Conservation (phyloP, 345 rosid species). For the Linum usitatissimum region DNA sequence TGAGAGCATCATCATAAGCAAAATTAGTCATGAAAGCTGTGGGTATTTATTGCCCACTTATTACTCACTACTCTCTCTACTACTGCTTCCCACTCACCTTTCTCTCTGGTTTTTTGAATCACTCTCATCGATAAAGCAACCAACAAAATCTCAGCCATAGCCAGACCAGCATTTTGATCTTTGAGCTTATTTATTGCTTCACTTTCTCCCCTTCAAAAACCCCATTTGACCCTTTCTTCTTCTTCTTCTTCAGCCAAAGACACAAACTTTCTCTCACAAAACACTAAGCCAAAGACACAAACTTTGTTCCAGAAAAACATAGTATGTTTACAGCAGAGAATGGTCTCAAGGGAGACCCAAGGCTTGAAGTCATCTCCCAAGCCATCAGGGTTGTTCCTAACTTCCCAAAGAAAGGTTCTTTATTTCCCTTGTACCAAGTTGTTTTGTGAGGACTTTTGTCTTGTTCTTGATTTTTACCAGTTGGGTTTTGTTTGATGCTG, state of each 20-base stretch:
- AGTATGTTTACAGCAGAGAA: conserved; percentile 68
- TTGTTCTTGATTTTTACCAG: background rate
- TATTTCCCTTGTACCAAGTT: background rate
- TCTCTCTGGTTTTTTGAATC: background rate
- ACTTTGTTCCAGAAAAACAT: background rate
- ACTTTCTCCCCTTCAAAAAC: background rate
- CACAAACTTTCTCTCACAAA: background rate
- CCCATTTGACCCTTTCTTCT: background rate
- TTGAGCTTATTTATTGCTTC: background rate
- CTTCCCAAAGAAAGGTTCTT: conserved; percentile 61
- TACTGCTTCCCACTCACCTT: conserved; percentile 12
- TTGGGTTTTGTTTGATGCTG: background rate
- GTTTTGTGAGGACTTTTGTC: background rate
- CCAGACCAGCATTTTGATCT: conserved; percentile 1
- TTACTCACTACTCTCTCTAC: background rate
- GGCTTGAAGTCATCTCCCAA: conserved; percentile 50
- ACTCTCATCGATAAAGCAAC: background rate
- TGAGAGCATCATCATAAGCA: conserved; percentile 17
- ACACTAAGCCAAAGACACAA: background rate
- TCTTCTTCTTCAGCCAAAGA: background rate
- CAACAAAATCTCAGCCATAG: background rate
- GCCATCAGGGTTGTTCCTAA: conserved; percentile 65
- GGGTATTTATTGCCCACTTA: conserved; percentile 20
- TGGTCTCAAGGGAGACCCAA: conserved; percentile 64
- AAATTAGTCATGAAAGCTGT: conserved; percentile 31